Base-by-base conservation (phyloP, 768 basidiomycete species). In the Auricularia heimuer region DNA sequence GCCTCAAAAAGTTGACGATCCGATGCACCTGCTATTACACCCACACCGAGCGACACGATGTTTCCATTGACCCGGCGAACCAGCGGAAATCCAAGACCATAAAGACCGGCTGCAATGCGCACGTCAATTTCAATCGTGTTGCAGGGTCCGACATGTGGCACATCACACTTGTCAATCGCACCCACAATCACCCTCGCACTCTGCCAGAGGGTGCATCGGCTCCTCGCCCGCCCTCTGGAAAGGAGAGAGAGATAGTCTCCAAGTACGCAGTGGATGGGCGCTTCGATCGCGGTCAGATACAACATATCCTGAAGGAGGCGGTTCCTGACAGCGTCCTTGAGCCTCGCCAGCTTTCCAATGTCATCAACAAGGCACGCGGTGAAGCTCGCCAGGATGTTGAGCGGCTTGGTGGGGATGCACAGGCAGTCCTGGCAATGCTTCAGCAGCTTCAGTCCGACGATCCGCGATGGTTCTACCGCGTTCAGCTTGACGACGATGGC, bases 401-500 rank as follows among this genome's bases (percentile, higher is more conserved):
- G n/a, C 35, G 36, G 54, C 33, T 60, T 6, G 64, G 64, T 36
- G 64, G 64, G 10, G 64, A 65, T 35, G 33, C 61, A 24, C 36
- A 54, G 14, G 56, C 56, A 12, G 39, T 65, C 4, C 61, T 65
- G 12, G 10, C 29, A 12, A 60, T 21, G 33, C 54, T 65, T 3
- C 34, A 65, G 39, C 56, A 60, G 21, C 37, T 24, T 11, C 61
- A 60, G 24, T 8, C 33, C 21, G 58, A 65, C 18, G 58, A 39
- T 10, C n/a, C 54, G 29, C 21, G 34, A n/a, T 63, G 62, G 62
- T 2, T 29, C 18, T 63, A 63, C 36, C 68, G 64, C 24, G 62
- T 74, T 42, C 62, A 71, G 10, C 34, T 70, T 21, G 51, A 73
- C 36, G 71, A 72, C 62, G 58, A 69, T 58, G 56, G 67, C 64